These are phyloP conservation scores for Colletotrichum sp. DNA, from an alignment of 2,329 filamentous ascomycete genomes.

Conservation along the genomic window DNA sequence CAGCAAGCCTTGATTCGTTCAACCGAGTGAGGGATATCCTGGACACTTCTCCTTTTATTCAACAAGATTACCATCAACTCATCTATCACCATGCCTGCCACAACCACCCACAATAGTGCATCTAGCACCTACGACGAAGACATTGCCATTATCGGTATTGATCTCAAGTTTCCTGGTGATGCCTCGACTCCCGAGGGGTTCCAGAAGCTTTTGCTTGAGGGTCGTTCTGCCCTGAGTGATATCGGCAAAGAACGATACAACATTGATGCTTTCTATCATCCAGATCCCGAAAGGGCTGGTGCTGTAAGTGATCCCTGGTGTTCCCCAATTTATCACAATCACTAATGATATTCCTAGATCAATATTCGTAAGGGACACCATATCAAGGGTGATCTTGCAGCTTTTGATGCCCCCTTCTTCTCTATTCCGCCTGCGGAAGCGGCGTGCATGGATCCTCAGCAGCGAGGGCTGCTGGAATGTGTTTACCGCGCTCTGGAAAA, in stretches of 20 bases:
- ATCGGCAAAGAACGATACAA: not conserved
- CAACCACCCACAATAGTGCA: not conserved
- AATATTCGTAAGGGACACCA: slow-evolving; percentile 24
- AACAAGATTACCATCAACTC: not conserved
- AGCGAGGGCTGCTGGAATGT: slow-evolving; percentile 33
- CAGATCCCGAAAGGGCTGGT: not conserved
- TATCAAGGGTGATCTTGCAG: slow-evolving; percentile 27
- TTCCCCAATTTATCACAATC: not conserved
- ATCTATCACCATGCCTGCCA: not conserved
- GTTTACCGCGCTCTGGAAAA: slow-evolving; percentile 32
- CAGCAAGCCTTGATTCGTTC: not conserved
- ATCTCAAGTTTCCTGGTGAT: not conserved
- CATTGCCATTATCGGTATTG: not conserved
- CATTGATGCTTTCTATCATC: not conserved
- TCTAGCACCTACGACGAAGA: not conserved
- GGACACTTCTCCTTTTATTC: not conserved
- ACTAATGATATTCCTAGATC: not conserved
- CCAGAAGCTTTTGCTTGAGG: not conserved
- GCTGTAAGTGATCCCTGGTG: not conserved
- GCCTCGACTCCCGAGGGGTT: not conserved
- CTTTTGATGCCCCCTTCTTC: slow-evolving; percentile 25
- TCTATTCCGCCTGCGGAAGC: slow-evolving; percentile 23
- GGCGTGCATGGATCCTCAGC: slow-evolving; percentile 31
- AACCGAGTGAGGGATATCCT: not conserved
- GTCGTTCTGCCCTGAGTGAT: not conserved